Base-by-base conservation (phyloP, 148 eudicot genomes). In the Suaeda aralocaspica region DNA sequence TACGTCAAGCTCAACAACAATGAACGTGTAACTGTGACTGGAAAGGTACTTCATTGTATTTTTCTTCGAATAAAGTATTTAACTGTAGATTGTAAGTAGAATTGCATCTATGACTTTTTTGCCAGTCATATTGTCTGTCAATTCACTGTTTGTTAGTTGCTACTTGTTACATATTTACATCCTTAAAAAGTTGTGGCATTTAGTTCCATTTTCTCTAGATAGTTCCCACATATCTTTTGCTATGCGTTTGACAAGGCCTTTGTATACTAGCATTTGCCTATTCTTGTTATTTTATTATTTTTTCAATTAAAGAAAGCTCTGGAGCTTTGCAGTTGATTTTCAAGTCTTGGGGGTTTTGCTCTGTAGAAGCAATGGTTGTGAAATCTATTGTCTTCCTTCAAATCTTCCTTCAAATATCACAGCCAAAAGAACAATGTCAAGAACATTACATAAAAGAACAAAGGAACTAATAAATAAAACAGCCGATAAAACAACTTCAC, bases 21-120 rank as follows among this genome's bases (percentile, higher is more conserved):
- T 36, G 98, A 92, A 0, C 89, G 87, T 45, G 98, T 93, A 81
- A 85, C 89, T 59, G 96, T 92, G 39, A 88, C 84, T 71, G 98
- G 98, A 53, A 93, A 93, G 98, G 98, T 93, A 90, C 29, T 57
- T 39, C n/a, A 52, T 46, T 29, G 6, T 29, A 25, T 65, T 39
- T 19, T 30, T 67, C 65, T 52, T 69, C 19, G 52, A 59, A 8
- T 13, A 30, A 7, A 11, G 14, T 36, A n/a, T n/a, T n/a, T n/a
- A n/a, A n/a, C n/a, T n/a, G n/a, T n/a, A n/a, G n/a, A n/a, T n/a
- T n/a, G n/a, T n/a, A n/a, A n/a, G n/a, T n/a, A n/a, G n/a, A n/a
- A n/a, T n/a, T n/a, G n/a, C n/a, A n/a, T n/a, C n/a, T n/a, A n/a
- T n/a, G n/a, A n/a, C n/a, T n/a, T n/a, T n/a, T n/a, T n/a, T n/a